These are phyloP conservation scores for Apophysomyces variabilis DNA, from an alignment of 371 early-diverging fungal genomes.

Conservation along the genomic window DNA sequence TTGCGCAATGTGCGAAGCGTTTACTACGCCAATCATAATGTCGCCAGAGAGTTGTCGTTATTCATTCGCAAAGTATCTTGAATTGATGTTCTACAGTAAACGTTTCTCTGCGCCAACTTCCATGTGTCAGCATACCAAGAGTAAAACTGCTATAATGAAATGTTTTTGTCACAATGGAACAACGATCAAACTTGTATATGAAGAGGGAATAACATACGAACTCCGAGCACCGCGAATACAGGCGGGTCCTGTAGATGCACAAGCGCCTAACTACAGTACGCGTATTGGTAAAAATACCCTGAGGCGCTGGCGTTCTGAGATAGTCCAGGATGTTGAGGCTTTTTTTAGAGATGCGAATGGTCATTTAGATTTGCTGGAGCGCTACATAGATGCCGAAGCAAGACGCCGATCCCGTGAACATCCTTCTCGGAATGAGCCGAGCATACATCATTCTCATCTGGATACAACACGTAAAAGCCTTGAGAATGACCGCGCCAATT, in stretches of 20 bases:
- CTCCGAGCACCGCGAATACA: slow-evolving; percentile 65
- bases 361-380: slow-evolving; percentile 30
- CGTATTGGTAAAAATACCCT: slow-evolving; percentile 18
- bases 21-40: slow-evolving; percentile 38
- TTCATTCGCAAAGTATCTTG: slow-evolving; percentile 71
- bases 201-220: slow-evolving; percentile 59
- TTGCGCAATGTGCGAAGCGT: slow-evolving; percentile 52
- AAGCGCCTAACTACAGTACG: slow-evolving; percentile 5
- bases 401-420: slow-evolving; percentile 14
- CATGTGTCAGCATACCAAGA: slow-evolving; percentile 44
- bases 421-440: not conserved
- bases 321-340: slow-evolving; percentile 27
- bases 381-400: slow-evolving; percentile 21
- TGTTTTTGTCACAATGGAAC: slow-evolving; percentile 49
- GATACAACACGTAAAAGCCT: slow-evolving; percentile 13
- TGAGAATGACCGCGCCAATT: slow-evolving; percentile 24
- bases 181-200: slow-evolving; percentile 55
- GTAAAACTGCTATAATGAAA: slow-evolving; percentile 37
- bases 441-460: slow-evolving; percentile 13
- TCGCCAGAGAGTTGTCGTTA: slow-evolving; percentile 48
- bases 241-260: slow-evolving; percentile 24
- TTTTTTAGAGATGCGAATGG: slow-evolving; percentile 29
- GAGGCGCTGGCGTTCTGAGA: slow-evolving; percentile 18
- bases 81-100: slow-evolving; percentile 58
- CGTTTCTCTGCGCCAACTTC: slow-evolving; percentile 43